phyloP scores from a whole-genome alignment of 1,139 yeast genomes.

The Candida tunisiensis region DNA sequence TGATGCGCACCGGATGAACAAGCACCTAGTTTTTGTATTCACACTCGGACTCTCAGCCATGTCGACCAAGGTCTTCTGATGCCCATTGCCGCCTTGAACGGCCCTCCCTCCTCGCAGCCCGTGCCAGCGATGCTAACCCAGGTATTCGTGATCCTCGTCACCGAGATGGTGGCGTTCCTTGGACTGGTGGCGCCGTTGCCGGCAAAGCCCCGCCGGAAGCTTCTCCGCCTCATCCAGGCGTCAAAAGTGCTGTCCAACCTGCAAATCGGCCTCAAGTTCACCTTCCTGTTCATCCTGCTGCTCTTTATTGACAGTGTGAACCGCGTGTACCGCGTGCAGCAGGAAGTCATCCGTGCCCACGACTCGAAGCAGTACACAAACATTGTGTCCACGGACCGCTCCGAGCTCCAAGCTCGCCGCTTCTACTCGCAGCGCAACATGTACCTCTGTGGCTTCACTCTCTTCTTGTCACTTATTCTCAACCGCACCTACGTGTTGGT shows the following conservation, averaged over 20 bases:
- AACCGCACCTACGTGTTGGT: conserved; percentile 79
- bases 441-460: conserved; percentile 90
- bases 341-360: too few relatives aligned
- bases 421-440: conserved; percentile 95
- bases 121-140: too few relatives aligned
- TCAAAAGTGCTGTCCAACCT: conserved; percentile 62
- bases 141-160: conserved; percentile 54
- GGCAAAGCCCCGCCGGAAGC: conserved; percentile 47
- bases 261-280: conserved; percentile 64
- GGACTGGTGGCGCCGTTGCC: conserved; percentile 80
- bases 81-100: too few relatives aligned
- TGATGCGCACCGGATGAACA: too few relatives aligned
- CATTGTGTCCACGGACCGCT: conserved; percentile 30
- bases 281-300: conserved; percentile 68
- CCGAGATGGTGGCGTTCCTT: conserved; percentile 72
- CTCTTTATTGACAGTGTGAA: conserved; percentile 81
- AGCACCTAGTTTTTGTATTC: too few relatives aligned
- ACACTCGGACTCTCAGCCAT: too few relatives aligned
- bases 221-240: conserved; percentile 43
- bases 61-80: too few relatives aligned
- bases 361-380: conserved; percentile 5
- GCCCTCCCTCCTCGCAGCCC: too few relatives aligned
- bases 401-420: conserved; percentile 76
- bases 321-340: conserved; percentile 55
- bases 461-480: conserved; percentile 73